Percentiles rank a stretch among this genome's conserved stretches.
Conservation (phyloP, 352 stramenopile genomes). For the Phytopythium aichiense region DNA sequence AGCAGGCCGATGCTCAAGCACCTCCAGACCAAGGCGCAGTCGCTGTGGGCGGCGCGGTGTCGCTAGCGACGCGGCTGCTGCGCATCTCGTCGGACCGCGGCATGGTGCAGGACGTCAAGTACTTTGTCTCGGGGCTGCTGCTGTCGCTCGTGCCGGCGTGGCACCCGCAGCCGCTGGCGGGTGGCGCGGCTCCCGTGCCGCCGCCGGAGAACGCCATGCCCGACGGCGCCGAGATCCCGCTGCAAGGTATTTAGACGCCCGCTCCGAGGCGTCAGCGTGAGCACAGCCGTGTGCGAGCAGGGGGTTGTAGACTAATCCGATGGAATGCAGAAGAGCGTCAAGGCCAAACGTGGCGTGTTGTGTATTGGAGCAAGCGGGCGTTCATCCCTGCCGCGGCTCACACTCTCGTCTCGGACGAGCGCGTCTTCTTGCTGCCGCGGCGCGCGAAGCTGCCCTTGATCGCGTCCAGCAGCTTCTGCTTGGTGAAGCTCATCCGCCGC, state of each 20-base stretch:
- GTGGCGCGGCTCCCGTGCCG: conserved; percentile 14
- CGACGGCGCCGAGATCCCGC: conserved; percentile 43
- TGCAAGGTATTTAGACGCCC: conserved; percentile 67
- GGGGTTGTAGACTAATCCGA: conserved; percentile 5
- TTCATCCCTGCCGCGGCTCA: not conserved
- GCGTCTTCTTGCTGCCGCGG: conserved; percentile 13
- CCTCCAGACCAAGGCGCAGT: conserved; percentile 14
- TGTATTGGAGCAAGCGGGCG: not conserved
- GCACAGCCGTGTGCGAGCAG: not conserved
- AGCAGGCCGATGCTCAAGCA: conserved; percentile 12
- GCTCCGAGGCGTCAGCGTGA: not conserved
- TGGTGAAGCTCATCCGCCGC: conserved; percentile 44
- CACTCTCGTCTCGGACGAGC: not conserved
- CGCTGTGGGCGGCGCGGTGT: conserved; percentile 14
- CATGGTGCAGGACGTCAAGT: conserved; percentile 70
- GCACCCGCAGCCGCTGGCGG: conserved; percentile 58
- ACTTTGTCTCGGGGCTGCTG: conserved; percentile 70
- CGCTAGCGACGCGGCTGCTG: conserved; percentile 40
- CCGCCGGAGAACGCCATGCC: conserved; percentile 35
- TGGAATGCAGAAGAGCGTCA: not conserved
- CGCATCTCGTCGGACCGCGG: conserved; percentile 72
- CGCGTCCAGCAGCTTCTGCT: conserved; percentile 66
- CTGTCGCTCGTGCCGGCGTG: conserved; percentile 77
- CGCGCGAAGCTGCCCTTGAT: conserved; percentile 45
- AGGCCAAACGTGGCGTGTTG: not conserved